These are phyloP conservation scores for Sugiyamaella chiloensis DNA, from an alignment of 805 yeast genomes.

Conservation along the genomic window DNA sequence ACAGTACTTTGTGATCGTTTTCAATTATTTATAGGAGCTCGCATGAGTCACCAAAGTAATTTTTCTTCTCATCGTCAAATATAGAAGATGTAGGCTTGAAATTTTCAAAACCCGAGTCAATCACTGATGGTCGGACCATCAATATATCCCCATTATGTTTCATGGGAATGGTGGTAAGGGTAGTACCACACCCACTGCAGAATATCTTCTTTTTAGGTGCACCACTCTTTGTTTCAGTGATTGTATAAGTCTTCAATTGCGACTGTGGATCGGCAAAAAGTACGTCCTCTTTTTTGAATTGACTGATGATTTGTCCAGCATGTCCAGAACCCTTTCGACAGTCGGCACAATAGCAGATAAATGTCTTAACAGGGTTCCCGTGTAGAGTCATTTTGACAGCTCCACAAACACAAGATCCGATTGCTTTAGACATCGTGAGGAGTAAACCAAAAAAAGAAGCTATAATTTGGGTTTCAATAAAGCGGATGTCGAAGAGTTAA, in stretches of 20 bases:
- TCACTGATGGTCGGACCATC: slow-evolving; percentile 13
- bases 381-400: slow-evolving; percentile 5
- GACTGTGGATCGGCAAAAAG: slow-evolving; percentile 5
- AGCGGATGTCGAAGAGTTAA: no score
- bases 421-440: background rate
- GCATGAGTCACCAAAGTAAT: background rate
- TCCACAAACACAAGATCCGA: slow-evolving; percentile 16
- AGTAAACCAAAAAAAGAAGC: no score
- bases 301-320: slow-evolving; percentile 14
- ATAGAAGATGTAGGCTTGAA: slow-evolving; percentile 9
- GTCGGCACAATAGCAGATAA: slow-evolving; percentile 18
- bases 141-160: slow-evolving; percentile 12
- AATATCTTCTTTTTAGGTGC: slow-evolving; percentile 14
- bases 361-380: slow-evolving; percentile 1
- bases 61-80: slow-evolving; percentile 7
- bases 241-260: slow-evolving; percentile 7
- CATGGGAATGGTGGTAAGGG: slow-evolving; percentile 18
- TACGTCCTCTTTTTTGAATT: slow-evolving; percentile 6
- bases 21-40: background rate
- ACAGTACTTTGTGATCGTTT: no score
- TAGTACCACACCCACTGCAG: slow-evolving; percentile 17
- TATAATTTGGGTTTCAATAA: no score
- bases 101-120: slow-evolving; percentile 11
- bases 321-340: slow-evolving; percentile 20
- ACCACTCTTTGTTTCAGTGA: slow-evolving; percentile 16